Evolutionary conservation across 768 basidiomycete species (phyloP).

Genomic region (Russula vinacea): DNA sequence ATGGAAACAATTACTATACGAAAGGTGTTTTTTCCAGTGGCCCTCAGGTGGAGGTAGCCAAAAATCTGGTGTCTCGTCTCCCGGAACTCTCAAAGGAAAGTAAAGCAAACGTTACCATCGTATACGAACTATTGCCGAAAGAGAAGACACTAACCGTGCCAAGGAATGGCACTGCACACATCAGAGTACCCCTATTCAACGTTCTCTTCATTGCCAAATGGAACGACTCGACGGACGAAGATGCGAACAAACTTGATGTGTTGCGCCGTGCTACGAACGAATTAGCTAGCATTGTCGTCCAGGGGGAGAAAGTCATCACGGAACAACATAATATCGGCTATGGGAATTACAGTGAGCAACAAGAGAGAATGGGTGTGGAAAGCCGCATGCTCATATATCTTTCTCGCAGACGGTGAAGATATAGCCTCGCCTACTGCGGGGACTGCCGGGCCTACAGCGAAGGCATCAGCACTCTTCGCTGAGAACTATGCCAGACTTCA

Average conservation of each 20-base stretch:
- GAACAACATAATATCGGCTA: constrained; percentile 18
- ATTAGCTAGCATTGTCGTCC: constrained; percentile 9
- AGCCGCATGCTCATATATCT: constrained; percentile 1
- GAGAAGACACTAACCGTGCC: constrained; percentile 26
- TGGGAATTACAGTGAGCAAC: constrained; percentile 27
- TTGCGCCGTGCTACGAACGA: constrained; percentile 13
- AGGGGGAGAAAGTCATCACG: constrained; percentile 20
- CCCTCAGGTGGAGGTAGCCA: constrained; percentile 3
- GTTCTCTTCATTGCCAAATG: neutral
- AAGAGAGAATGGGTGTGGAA: neutral
- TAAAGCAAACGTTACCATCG: neutral
- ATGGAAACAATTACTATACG: constrained; percentile 24
- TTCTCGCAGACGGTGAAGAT: constrained; percentile 2
- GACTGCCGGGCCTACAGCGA: constrained; percentile 26
- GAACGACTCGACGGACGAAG: constrained; percentile 9
- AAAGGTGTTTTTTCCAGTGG: constrained; percentile 20
- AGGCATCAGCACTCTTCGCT: constrained; percentile 38
- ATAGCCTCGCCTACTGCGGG: neutral
- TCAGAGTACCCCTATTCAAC: constrained; percentile 14
- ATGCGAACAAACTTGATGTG: constrained; percentile 12
- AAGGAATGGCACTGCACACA: constrained; percentile 24
- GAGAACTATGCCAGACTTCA: constrained; percentile 44
- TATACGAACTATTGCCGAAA: constrained; percentile 20
- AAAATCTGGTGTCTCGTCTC: constrained; percentile 9
- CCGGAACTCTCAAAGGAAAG: neutral